Evolutionary conservation across 768 basidiomycete species (phyloP).

Genomic region (Suillus cothurnatus): DNA sequence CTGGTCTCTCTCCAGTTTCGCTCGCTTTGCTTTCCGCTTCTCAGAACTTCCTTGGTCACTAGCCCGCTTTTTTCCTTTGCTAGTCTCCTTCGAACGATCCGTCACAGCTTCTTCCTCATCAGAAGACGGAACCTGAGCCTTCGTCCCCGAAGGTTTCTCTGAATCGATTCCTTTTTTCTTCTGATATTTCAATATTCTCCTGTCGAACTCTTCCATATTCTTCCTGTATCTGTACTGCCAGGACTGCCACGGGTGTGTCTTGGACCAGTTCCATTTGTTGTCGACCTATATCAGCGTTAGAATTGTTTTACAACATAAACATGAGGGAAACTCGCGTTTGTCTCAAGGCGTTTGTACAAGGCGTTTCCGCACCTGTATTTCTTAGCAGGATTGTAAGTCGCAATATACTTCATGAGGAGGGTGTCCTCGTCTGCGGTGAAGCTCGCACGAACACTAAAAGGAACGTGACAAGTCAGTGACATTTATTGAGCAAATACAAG

Average conservation of each 20-base stretch:
- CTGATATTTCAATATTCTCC: slow-evolving; percentile 43
- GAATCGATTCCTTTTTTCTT: slow-evolving; percentile 26
- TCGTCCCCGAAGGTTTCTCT: slow-evolving; percentile 2
- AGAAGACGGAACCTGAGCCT: not conserved
- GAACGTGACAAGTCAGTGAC: not conserved
- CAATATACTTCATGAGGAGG: slow-evolving; percentile 48
- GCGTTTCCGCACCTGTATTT: slow-evolving; percentile 48
- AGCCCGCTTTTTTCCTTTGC: not conserved
- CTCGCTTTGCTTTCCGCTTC: slow-evolving; percentile 4
- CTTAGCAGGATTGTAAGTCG: slow-evolving; percentile 43
- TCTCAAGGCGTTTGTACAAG: slow-evolving; percentile 45
- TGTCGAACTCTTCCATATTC: slow-evolving; percentile 44
- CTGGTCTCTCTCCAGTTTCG: not conserved
- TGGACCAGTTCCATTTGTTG: slow-evolving; percentile 53
- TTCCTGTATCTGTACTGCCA: slow-evolving; percentile 66
- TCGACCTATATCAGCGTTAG: slow-evolving; percentile 33
- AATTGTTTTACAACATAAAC: not conserved
- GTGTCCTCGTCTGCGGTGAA: slow-evolving; percentile 46
- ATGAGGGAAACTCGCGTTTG: slow-evolving; percentile 40
- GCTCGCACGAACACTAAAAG: slow-evolving; percentile 21
- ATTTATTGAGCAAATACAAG: not conserved
- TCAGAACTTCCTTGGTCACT: not conserved
- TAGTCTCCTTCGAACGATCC: not conserved
- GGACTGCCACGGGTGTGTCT: slow-evolving; percentile 55
- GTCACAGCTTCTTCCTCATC: slow-evolving; percentile 1